Evolutionary conservation across 139 green algal genomes (phyloP).

Genomic region (Bryopsis sp.): DNA sequence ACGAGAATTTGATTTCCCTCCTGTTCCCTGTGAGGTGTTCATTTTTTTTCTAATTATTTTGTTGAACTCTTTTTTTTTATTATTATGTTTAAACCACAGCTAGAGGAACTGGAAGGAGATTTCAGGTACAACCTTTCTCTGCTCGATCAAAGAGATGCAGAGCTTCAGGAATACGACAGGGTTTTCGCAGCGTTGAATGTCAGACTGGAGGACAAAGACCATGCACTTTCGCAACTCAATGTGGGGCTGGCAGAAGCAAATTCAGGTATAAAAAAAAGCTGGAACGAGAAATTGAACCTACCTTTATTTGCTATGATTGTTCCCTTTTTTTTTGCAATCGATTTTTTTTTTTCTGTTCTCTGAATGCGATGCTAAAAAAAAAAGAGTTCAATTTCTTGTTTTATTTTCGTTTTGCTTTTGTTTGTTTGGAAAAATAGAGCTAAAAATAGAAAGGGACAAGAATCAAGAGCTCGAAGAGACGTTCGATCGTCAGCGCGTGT

Average conservation of each 20-base stretch:
- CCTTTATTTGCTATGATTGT: too few relatives aligned
- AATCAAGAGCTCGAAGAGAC: constrained; percentile 18
- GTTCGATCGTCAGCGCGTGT: constrained; percentile 4
- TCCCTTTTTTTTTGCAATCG: too few relatives aligned
- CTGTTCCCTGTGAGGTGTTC: too few relatives aligned
- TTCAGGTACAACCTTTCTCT: constrained; percentile 50
- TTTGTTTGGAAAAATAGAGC: too few relatives aligned
- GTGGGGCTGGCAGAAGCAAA: constrained; percentile 24
- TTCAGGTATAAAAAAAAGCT: constrained; percentile 21
- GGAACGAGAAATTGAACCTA: too few relatives aligned
- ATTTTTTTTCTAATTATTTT: too few relatives aligned
- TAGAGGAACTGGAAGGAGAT: constrained; percentile 38
- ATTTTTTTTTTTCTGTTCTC: too few relatives aligned
- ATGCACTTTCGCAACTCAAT: constrained; percentile 27
- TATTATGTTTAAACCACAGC: constrained; percentile 19
- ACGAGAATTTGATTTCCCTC: too few relatives aligned
- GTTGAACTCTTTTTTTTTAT: too few relatives aligned
- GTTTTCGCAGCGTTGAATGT: constrained; percentile 16
- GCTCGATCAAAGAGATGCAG: constrained; percentile 37
- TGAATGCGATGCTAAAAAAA: too few relatives aligned
- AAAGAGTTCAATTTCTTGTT: too few relatives aligned
- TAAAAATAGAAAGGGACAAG: constrained; percentile 12
- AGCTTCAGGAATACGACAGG: constrained; percentile 39
- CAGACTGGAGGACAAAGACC: constrained; percentile 25
- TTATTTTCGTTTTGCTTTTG: too few relatives aligned